Evolutionary conservation across 2,329 filamentous ascomycete species (phyloP).

Genomic region (Diaporthe citrichinensis): DNA sequence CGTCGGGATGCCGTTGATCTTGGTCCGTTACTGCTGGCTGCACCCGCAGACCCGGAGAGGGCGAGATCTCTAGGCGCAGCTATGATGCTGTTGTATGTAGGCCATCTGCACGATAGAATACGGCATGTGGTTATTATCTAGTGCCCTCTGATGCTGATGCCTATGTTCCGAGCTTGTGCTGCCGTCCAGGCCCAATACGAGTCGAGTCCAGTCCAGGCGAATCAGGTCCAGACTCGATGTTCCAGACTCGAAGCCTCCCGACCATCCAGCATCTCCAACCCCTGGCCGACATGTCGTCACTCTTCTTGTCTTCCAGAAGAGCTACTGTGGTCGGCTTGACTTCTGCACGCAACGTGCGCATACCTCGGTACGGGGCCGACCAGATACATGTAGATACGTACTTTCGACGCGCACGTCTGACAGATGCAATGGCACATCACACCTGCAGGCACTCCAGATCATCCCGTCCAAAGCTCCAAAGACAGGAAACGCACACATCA

Average conservation of each 20-base stretch:
- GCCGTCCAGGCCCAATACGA: constrained; percentile 16
- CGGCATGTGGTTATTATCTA: constrained; percentile 19
- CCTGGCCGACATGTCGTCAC: constrained; percentile 23
- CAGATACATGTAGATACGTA: background rate
- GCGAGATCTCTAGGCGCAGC: background rate
- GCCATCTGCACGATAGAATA: background rate
- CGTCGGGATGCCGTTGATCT: constrained; percentile 10
- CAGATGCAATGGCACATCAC: constrained; percentile 28
- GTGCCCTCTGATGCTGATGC: background rate
- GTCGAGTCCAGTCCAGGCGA: background rate
- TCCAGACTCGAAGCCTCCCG: background rate
- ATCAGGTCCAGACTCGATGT: background rate
- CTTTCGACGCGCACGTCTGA: background rate
- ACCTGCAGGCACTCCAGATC: constrained; percentile 21
- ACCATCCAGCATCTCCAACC: background rate
- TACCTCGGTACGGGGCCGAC: background rate
- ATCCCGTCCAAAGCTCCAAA: constrained; percentile 5
- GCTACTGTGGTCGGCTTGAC: background rate
- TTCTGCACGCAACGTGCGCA: background rate
- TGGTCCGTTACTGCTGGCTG: background rate
- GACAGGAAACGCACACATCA: background rate
- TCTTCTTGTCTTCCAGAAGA: background rate
- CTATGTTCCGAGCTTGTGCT: background rate
- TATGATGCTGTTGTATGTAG: background rate
- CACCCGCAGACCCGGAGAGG: background rate